phyloP scores from a whole-genome alignment of 805 yeast genomes.

The Myxozyma neotropica region DNA sequence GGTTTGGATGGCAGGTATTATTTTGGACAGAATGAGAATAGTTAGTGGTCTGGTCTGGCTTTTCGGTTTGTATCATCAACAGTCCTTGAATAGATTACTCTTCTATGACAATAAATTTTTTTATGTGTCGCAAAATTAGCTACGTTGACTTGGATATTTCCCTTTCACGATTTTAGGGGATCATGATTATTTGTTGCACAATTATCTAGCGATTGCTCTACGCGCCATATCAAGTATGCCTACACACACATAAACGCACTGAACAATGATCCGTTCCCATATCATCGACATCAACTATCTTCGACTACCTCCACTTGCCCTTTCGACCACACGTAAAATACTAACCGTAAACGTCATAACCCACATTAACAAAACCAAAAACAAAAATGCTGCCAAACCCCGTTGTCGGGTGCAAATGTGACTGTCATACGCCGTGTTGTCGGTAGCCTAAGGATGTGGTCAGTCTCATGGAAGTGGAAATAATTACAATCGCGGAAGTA shows the following conservation, averaged over 20 bases:
- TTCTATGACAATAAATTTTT: too few relatives aligned
- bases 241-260: too few relatives aligned
- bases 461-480: background rate
- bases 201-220: too few relatives aligned
- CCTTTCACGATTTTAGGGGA: too few relatives aligned
- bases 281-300: too few relatives aligned
- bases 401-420: conserved; percentile 74
- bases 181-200: too few relatives aligned
- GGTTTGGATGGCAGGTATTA: background rate
- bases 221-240: too few relatives aligned
- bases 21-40: background rate
- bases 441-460: background rate
- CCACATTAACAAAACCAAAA: conserved; percentile 78
- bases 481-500: background rate
- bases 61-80: background rate
- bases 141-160: too few relatives aligned
- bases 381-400: conserved; percentile 75
- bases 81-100: too few relatives aligned
- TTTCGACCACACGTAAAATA: conserved; percentile 49
- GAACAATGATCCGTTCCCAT: background rate
- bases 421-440: conserved; percentile 13
- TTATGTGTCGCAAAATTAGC: too few relatives aligned
- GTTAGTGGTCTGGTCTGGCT: background rate
- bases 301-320: conserved; percentile 26
- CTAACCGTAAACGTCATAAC: conserved; percentile 82